A percentile compares a stretch with the other conserved stretches of the same genome.
Evolutionary conservation across 352 stramenopile species (phyloP).

Genomic region (Phytophthora hybrid): DNA sequence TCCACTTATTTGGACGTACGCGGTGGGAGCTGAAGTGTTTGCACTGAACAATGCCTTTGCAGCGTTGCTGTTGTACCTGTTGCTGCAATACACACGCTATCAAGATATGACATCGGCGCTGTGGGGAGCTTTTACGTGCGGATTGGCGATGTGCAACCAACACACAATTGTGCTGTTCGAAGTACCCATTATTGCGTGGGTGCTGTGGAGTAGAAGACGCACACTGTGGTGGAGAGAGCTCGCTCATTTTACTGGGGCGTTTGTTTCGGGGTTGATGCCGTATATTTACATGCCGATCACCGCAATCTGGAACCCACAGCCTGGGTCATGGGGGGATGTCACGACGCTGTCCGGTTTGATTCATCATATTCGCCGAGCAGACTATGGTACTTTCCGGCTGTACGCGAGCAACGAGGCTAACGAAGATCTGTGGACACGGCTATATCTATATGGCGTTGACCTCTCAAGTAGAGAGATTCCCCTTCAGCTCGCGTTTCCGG

Average conservation of each 20-base stretch:
- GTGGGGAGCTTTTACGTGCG: slow-evolving; percentile 88
- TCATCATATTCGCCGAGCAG: slow-evolving; percentile 91
- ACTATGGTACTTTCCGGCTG: slow-evolving; percentile 96
- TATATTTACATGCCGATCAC: slow-evolving; percentile 92
- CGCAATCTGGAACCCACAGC: slow-evolving; percentile 68
- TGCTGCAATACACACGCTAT: slow-evolving; percentile 56
- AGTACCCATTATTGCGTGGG: slow-evolving; percentile 84
- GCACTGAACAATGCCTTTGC: slow-evolving; percentile 96
- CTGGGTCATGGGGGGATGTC: slow-evolving; percentile 94
- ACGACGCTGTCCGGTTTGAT: slow-evolving; percentile 86
- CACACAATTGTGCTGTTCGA: slow-evolving; percentile 96
- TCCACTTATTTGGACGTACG: slow-evolving; percentile 96
- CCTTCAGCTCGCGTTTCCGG: slow-evolving; percentile 52
- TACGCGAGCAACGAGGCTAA: slow-evolving; percentile 80
- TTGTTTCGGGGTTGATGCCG: slow-evolving; percentile 81
- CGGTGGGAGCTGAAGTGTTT: slow-evolving; percentile 95
- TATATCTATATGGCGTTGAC: slow-evolving; percentile 80
- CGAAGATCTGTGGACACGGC: slow-evolving; percentile 77
- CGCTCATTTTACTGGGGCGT: slow-evolving; percentile 50
- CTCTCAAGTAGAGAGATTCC: slow-evolving; percentile 63
- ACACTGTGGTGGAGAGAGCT: slow-evolving; percentile 53
- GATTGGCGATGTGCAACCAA: slow-evolving; percentile 96
- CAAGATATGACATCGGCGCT: slow-evolving; percentile 38
- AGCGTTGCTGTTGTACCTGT: slow-evolving; percentile 75
- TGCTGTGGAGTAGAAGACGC: slow-evolving; percentile 61